phyloP scores from a whole-genome alignment of 495 filamentous ascomycete species.

The Baudoinia panamericana region DNA sequence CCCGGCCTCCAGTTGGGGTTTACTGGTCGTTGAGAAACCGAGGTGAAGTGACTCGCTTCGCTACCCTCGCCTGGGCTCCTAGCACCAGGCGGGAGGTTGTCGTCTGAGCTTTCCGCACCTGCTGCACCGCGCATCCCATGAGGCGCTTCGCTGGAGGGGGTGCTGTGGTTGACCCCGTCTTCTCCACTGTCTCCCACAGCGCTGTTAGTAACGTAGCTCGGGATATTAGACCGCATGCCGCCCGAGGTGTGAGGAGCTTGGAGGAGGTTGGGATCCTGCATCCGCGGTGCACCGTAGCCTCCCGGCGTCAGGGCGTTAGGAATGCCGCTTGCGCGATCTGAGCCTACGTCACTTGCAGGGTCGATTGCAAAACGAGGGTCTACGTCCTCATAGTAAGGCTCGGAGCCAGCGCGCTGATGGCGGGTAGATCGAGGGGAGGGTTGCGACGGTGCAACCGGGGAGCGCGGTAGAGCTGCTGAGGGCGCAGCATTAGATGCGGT shows the following conservation, averaged over 20 bases:
- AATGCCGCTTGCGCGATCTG: constrained; percentile 16
- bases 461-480: constrained; percentile 21
- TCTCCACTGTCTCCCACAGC: too few relatives aligned
- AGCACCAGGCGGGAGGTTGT: constrained; percentile 52
- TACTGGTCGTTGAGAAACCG: constrained; percentile 68
- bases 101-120: constrained; percentile 22
- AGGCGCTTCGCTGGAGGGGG: too few relatives aligned
- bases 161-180: too few relatives aligned
- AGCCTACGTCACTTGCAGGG: constrained; percentile 22
- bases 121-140: neutral
- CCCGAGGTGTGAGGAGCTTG: constrained; percentile 1
- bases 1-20: constrained; percentile 67
- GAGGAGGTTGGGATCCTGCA: constrained; percentile 9
- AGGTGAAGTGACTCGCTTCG: constrained; percentile 70
- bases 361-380: constrained; percentile 68
- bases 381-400: constrained; percentile 83
- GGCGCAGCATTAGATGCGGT: constrained; percentile 18
- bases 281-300: neutral
- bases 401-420: constrained; percentile 36
- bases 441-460: neutral
- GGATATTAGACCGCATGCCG: neutral
- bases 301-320: constrained; percentile 16
- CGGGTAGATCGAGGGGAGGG: constrained; percentile 14
- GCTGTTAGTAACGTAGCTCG: constrained; percentile 8
- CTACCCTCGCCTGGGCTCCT: constrained; percentile 58